phyloP scores from a whole-genome alignment of 139 green algal genomes.

The Ostreobium quekettii region DNA sequence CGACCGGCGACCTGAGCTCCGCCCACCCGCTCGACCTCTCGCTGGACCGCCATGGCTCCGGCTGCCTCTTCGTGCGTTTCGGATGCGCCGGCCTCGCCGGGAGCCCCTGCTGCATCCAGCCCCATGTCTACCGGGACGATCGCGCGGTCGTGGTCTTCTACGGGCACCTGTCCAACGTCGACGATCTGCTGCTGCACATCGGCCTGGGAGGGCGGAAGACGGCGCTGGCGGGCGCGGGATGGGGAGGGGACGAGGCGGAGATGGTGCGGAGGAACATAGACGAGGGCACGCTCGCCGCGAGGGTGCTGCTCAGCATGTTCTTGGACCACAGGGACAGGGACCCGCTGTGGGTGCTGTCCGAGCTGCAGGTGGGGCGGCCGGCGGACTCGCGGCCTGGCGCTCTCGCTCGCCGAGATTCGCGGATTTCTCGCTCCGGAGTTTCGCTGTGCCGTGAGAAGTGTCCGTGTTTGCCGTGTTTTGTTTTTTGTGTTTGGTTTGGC shows the following conservation, averaged over 20 bases:
- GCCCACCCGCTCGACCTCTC: too few species aligned
- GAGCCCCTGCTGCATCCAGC: slow-evolving; percentile 1
- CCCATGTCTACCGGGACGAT: slow-evolving; percentile 13
- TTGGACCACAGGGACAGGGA: slow-evolving; percentile 28
- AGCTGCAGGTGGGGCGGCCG: slow-evolving; percentile 67
- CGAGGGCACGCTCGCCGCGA: slow-evolving; percentile 26
- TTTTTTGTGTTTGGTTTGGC: too few species aligned
- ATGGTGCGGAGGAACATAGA: neutral
- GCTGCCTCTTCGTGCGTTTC: too few species aligned
- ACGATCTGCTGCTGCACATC: slow-evolving; percentile 31
- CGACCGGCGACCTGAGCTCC: too few species aligned
- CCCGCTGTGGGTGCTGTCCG: slow-evolving; percentile 53
- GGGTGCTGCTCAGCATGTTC: slow-evolving; percentile 40
- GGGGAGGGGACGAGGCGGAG: neutral
- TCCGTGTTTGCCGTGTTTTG: too few species aligned
- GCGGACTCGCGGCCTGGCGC: too few species aligned
- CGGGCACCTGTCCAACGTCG: slow-evolving; percentile 45
- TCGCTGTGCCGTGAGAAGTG: too few species aligned
- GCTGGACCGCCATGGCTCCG: too few species aligned
- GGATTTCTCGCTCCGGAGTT: too few species aligned
- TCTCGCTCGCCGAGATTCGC: too few species aligned
- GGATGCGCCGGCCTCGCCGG: neutral
- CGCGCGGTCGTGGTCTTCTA: slow-evolving; percentile 26
- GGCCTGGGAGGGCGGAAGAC: neutral
- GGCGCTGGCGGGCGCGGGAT: slow-evolving; percentile 4